A percentile compares a stretch with the other conserved stretches of the same genome.
Evolutionary conservation across 2,329 filamentous ascomycete genomes (phyloP).

Genomic region (Aureobasidium sp.): DNA sequence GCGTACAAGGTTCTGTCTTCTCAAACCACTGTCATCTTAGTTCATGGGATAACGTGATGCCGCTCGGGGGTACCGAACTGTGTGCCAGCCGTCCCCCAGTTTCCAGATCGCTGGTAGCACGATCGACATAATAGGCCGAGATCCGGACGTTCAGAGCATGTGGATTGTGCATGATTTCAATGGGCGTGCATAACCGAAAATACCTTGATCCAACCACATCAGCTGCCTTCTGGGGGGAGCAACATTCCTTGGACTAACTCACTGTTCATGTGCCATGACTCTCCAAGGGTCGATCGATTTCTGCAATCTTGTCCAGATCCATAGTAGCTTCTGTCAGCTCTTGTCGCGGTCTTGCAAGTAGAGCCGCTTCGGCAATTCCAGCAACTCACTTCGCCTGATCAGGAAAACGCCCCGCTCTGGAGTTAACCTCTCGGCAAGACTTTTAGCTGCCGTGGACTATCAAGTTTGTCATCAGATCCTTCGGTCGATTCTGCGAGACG

Average conservation of each 20-base stretch:
- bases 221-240: neutral
- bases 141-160: constrained; percentile 4
- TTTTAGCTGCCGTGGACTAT: constrained; percentile 9
- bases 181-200: neutral
- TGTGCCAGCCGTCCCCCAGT: neutral
- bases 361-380: constrained; percentile 1
- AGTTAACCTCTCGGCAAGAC: neutral
- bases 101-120: neutral
- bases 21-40: constrained; percentile 7
- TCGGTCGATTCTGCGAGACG: neutral
- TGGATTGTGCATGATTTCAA: constrained; percentile 1
- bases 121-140: neutral
- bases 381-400: neutral
- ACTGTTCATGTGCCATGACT: too few relatives aligned
- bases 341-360: neutral
- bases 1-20: constrained; percentile 3
- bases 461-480: neutral
- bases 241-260: neutral
- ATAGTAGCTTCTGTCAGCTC: neutral
- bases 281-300: neutral
- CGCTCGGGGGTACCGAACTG: constrained; percentile 1
- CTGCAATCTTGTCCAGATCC: neutral
- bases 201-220: neutral
- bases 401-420: constrained; percentile 1
- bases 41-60: neutral